phyloP scores from a whole-genome alignment of 1,139 yeast genomes.

The Taphrina populina region DNA sequence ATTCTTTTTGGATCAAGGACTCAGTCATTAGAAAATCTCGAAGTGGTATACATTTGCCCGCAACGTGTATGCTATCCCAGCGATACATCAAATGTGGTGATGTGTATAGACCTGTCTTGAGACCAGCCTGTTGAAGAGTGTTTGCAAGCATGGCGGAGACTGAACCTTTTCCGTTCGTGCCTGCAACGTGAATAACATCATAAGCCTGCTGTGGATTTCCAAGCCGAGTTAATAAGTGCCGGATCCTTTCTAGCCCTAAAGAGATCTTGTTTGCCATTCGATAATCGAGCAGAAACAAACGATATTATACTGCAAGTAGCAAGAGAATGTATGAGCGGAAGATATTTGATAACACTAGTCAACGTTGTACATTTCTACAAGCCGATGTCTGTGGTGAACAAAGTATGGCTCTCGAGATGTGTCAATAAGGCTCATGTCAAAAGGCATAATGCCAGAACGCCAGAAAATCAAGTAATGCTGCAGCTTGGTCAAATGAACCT shows the following conservation, averaged over 20 bases:
- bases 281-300: too few species aligned
- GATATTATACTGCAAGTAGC: too few species aligned
- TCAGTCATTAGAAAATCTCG: slow-evolving; percentile 70
- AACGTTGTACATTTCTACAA: too few species aligned
- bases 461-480: too few species aligned
- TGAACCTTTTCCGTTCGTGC: slow-evolving; percentile 98
- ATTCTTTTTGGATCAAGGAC: background rate
- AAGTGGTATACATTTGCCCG: slow-evolving; percentile 55
- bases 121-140: slow-evolving; percentile 56
- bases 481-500: too few species aligned
- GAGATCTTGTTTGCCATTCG: slow-evolving; percentile 20
- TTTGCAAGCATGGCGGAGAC: slow-evolving; percentile 93
- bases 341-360: too few species aligned
- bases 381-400: too few species aligned
- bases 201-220: slow-evolving; percentile 34
- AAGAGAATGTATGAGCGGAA: too few species aligned
- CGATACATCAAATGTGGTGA: slow-evolving; percentile 94
- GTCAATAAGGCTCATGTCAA: too few species aligned
- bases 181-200: slow-evolving; percentile 83
- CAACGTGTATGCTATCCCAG: slow-evolving; percentile 82
- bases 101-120: slow-evolving; percentile 84
- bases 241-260: slow-evolving; percentile 35
- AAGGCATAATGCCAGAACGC: too few species aligned
- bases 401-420: too few species aligned
- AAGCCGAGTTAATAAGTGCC: slow-evolving; percentile 22